Percentiles rank a stretch among this genome's conserved stretches.
These are phyloP conservation scores for Neonectria neomacrospora DNA, from an alignment of 2,329 filamentous ascomycete genomes.

Conservation along the genomic window DNA sequence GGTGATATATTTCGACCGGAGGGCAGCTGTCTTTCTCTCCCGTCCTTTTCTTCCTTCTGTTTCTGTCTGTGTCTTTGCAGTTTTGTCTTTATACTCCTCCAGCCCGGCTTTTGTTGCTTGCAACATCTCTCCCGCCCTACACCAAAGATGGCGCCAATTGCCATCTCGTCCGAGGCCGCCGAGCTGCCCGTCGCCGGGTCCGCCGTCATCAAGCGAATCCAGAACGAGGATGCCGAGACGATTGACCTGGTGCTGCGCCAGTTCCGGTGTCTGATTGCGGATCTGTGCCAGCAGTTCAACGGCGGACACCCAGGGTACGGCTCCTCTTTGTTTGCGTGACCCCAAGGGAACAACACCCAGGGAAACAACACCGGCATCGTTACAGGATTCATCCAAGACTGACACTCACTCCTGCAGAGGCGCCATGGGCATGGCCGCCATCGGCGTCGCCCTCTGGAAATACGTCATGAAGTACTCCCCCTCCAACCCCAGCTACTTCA, in stretches of 20 bases:
- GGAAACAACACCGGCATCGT: neutral
- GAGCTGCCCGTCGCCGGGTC: constrained; percentile 32
- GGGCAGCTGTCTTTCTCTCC: neutral
- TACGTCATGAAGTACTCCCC: constrained; percentile 71
- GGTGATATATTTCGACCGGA: constrained; percentile 26
- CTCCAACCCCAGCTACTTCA: constrained; percentile 65
- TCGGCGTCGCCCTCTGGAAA: constrained; percentile 69
- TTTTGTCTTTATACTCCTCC: too few species aligned
- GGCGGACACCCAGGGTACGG: constrained; percentile 74
- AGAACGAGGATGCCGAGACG: constrained; percentile 41
- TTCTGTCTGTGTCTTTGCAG: neutral
- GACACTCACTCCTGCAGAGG: constrained; percentile 36
- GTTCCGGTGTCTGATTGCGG: constrained; percentile 72
- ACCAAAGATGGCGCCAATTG: constrained; percentile 43
- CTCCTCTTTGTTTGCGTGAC: constrained; percentile 24
- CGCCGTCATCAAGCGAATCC: constrained; percentile 40
- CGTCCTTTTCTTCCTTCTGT: neutral
- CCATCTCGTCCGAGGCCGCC: constrained; percentile 34
- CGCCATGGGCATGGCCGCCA: constrained; percentile 70
- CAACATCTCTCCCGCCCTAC: too few species aligned
- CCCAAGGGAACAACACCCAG: neutral
- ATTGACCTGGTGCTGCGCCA: constrained; percentile 66
- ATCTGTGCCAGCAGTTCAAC: constrained; percentile 76
- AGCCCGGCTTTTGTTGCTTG: neutral
- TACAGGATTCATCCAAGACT: neutral